A percentile compares a stretch with the other conserved stretches of the same genome.
Conservation (phyloP, 2,329 filamentous ascomycete species). For the Xylariaceae sp. region DNA sequence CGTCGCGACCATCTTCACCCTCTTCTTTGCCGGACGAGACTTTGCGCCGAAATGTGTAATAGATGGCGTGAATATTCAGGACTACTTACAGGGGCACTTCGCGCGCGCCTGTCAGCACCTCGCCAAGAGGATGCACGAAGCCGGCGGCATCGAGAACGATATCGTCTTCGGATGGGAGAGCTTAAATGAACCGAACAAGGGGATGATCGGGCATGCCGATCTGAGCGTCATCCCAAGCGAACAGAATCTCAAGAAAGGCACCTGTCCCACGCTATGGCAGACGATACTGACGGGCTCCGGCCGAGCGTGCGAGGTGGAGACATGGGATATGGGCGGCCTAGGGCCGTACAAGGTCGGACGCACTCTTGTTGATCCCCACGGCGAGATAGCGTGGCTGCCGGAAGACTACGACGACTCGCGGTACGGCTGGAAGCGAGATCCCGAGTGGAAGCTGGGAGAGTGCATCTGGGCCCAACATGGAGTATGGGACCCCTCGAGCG, state of each 20-base stretch:
- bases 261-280: conserved; percentile 92
- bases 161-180: conserved; percentile 95
- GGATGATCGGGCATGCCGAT: conserved; percentile 81
- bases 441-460: conserved; percentile 88
- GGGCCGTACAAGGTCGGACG: conserved; percentile 89
- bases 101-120: conserved; percentile 78
- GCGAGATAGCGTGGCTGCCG: conserved; percentile 81
- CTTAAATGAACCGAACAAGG: conserved; percentile 91
- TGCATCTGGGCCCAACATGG: conserved; percentile 97
- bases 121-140: conserved; percentile 82
- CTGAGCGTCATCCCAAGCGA: conserved; percentile 80
- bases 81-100: conserved; percentile 89
- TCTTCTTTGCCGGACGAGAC: conserved; percentile 88
- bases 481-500: conserved; percentile 83
- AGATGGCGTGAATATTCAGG: conserved; percentile 92
- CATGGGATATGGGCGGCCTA: conserved; percentile 91
- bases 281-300: conserved; percentile 90
- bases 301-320: conserved; percentile 83
- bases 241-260: conserved; percentile 90
- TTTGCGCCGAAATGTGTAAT: conserved; percentile 97
- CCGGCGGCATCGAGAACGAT: conserved; percentile 83
- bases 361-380: conserved; percentile 83
- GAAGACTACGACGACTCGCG: conserved; percentile 80
- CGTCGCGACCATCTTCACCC: conserved; percentile 86
- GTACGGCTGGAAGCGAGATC: conserved; percentile 89